A percentile compares a stretch with the other conserved stretches of the same genome.
phyloP scores from a whole-genome alignment of 164 flowering plant genomes.

The Hamamelis virginiana region DNA sequence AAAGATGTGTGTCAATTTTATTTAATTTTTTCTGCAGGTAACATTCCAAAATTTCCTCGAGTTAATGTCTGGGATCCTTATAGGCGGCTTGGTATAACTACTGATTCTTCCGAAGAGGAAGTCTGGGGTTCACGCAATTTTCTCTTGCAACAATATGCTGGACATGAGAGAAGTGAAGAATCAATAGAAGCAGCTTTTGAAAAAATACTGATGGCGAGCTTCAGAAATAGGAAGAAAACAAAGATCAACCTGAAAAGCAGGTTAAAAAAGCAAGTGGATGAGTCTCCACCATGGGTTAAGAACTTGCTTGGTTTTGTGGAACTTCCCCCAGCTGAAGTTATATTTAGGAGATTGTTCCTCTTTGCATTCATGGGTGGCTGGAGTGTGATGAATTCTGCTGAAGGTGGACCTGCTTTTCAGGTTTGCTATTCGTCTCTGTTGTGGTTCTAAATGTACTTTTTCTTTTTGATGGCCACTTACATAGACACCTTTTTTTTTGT shows the following conservation, averaged over 20 bases:
- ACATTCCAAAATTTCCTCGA: constrained; percentile 63
- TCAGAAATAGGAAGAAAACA: constrained; percentile 65
- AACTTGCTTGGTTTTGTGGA: constrained; percentile 72
- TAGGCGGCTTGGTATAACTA: constrained; percentile 73
- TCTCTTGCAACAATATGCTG: constrained; percentile 76
- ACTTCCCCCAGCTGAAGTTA: constrained; percentile 67
- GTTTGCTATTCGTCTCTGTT: constrained; percentile 34
- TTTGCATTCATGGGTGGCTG: constrained; percentile 92
- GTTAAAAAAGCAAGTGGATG: constrained; percentile 86
- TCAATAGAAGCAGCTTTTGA: constrained; percentile 96
- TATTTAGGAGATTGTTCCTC: constrained; percentile 80
- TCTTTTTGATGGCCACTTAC: background rate
- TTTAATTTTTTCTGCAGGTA: constrained; percentile 35
- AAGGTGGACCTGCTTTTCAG: constrained; percentile 99
- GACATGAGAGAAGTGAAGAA: constrained; percentile 89
- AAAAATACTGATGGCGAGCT: constrained; percentile 79
- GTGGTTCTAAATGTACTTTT: background rate
- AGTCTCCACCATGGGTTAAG: constrained; percentile 95
- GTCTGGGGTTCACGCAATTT: constrained; percentile 91
- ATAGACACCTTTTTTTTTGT: background rate
- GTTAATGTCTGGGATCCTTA: constrained; percentile 81
- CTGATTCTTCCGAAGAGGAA: constrained; percentile 91
- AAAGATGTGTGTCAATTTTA: background rate
- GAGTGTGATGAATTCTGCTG: constrained; percentile 92
- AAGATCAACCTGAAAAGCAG: constrained; percentile 87